A percentile compares a stretch with the other conserved stretches of the same genome.
phyloP scores from a whole-genome alignment of 768 basidiomycete species.

The Podaxis mareebaensis region DNA sequence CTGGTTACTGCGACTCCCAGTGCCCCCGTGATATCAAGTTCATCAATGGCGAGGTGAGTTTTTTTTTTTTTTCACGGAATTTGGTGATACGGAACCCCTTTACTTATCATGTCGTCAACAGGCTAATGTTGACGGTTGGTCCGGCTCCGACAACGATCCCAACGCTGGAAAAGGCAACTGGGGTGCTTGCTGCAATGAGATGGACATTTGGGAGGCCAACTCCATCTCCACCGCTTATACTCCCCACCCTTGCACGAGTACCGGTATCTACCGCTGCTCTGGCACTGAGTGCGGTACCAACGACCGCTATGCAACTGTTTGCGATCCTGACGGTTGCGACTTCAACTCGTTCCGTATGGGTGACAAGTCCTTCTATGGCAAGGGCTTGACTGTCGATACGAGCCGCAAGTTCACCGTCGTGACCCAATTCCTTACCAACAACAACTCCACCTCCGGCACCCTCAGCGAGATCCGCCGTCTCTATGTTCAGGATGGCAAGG shows the following conservation, averaged over 20 bases:
- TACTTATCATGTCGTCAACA: not conserved
- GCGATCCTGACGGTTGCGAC: conserved; percentile 26
- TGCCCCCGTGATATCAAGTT: conserved; percentile 24
- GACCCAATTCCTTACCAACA: conserved; percentile 24
- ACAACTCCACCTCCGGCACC: conserved; percentile 22
- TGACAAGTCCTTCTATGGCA: conserved; percentile 23
- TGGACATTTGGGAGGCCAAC: conserved; percentile 29
- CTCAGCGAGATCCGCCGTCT: conserved; percentile 24
- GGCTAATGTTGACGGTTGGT: conserved; percentile 24
- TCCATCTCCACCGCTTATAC: conserved; percentile 24
- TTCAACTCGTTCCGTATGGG: conserved; percentile 27
- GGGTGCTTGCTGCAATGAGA: conserved; percentile 26
- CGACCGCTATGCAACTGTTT: conserved; percentile 20
- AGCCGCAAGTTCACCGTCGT: conserved; percentile 26
- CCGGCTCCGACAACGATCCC: conserved; percentile 19
- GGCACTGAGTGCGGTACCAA: conserved; percentile 18
- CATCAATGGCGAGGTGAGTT: conserved; percentile 21
- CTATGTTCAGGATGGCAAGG: conserved; percentile 23
- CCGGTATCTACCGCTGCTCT: conserved; percentile 21
- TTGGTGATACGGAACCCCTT: not conserved
- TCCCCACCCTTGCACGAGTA: conserved; percentile 24
- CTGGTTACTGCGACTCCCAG: conserved; percentile 26
- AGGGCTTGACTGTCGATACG: conserved; percentile 23
- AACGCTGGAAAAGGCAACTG: conserved; percentile 23
- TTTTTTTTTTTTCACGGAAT: not conserved